Evolutionary conservation across 1,284 basidiomycete species (phyloP).

Genomic region (Marasmius fiardii): DNA sequence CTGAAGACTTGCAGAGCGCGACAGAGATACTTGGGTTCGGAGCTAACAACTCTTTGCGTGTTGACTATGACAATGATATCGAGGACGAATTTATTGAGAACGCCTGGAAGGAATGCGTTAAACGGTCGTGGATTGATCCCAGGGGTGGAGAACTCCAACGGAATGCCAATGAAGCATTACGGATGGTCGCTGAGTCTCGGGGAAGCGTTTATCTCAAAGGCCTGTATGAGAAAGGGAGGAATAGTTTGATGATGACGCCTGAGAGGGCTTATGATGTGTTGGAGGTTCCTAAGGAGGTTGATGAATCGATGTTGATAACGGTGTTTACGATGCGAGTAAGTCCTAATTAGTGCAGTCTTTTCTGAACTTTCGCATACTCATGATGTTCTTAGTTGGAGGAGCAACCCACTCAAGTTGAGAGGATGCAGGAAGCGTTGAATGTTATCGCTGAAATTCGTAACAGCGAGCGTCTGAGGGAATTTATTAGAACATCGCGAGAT

Average conservation of each 20-base stretch:
- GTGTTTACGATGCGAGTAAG: constrained; percentile 70
- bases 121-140: constrained; percentile 57
- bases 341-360: constrained; percentile 24
- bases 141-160: constrained; percentile 41
- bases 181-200: constrained; percentile 58
- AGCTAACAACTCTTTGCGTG: constrained; percentile 46
- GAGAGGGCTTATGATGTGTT: constrained; percentile 72
- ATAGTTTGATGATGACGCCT: constrained; percentile 61
- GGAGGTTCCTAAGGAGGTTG: constrained; percentile 65
- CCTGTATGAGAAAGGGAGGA: constrained; percentile 46
- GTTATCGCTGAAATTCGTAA: constrained; percentile 71
- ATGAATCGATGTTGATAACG: constrained; percentile 74
- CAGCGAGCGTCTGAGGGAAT: constrained; percentile 68
- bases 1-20: constrained; percentile 47
- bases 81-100: constrained; percentile 64
- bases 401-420: constrained; percentile 54
- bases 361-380: not conserved
- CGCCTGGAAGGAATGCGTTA: constrained; percentile 64
- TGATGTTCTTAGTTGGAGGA: constrained; percentile 59
- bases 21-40: constrained; percentile 63
- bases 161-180: constrained; percentile 60
- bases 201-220: constrained; percentile 46
- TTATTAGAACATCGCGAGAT: constrained; percentile 64
- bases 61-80: constrained; percentile 65
- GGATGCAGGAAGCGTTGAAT: constrained; percentile 63